Evolutionary conservation across 371 early-diverging fungal species (phyloP).

Genomic region (Mucor piriformis): DNA sequence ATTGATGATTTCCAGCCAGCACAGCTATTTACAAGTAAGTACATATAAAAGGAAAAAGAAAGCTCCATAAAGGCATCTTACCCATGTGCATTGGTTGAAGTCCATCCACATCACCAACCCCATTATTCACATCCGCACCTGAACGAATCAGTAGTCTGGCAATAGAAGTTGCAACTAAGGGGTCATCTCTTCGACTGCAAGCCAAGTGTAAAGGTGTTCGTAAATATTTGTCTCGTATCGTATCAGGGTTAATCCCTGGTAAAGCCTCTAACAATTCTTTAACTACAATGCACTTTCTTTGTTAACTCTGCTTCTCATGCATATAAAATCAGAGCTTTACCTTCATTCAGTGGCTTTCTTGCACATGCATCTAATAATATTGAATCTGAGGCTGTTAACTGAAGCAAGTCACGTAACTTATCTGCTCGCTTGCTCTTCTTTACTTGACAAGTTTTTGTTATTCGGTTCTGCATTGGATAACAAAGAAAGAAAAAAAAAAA

Average conservation of each 20-base stretch:
- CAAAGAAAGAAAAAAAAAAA: background rate
- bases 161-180: constrained; percentile 34
- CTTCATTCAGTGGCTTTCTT: constrained; percentile 35
- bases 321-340: constrained; percentile 13
- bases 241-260: constrained; percentile 43
- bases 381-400: constrained; percentile 31
- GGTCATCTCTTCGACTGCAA: constrained; percentile 45
- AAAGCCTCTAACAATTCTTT: constrained; percentile 32
- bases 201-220: constrained; percentile 54
- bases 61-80: too few relatives aligned
- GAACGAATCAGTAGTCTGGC: constrained; percentile 38
- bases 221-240: constrained; percentile 44
- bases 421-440: constrained; percentile 28
- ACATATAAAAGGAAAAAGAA: too few relatives aligned
- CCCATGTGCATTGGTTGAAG: constrained; percentile 54
- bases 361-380: constrained; percentile 44
- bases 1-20: constrained; percentile 47
- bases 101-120: constrained; percentile 51
- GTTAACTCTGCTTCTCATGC: too few relatives aligned
- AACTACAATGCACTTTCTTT: constrained; percentile 22
- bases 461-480: constrained; percentile 27
- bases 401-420: constrained; percentile 36
- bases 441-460: constrained; percentile 36
- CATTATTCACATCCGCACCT: constrained; percentile 55
- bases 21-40: too few relatives aligned